Evolutionary conservation across 2,329 filamentous ascomycete genomes (phyloP), one percentile per base, ranked within the genome.

Genomic region (Talaromyces islandicus): DNA sequence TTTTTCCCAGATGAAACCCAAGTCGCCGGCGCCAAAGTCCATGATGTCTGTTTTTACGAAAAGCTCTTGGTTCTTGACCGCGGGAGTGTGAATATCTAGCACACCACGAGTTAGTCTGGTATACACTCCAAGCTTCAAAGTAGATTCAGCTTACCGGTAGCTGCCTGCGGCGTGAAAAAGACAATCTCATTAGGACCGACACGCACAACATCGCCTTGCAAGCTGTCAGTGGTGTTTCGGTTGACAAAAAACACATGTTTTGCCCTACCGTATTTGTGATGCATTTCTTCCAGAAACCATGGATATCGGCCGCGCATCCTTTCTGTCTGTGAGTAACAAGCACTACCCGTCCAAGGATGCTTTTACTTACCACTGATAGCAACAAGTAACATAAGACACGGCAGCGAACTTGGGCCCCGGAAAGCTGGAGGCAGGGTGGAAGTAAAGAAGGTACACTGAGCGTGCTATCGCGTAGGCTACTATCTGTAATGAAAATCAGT

Each of bases 141-240:
- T 32, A 30, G 53, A 17, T 24, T 10, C 9, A 7, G n/a, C 53
- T 38, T 66, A 29, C 67, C 67, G 54, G 63, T 64, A 59, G 60
- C 67, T 56, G 63, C 65, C 12, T 51, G 56, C 32, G 62, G 56
- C 38, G 54, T 61, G 48, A 65, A 63, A 60, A 70, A 70, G 7
- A 69, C 70, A 9, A 76, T 57, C 54, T 74, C 67, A 27, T 68
- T 67, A 2, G 75, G 75, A 1, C 66, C 66, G 9, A 74, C 67
- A 12, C 74, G 67, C n/a, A 75, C 68, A n/a, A 75, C 61, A 7
- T 41, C 32, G 3, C 54, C 54, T 57, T 24, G 25, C 7, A 29
- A 48, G 21, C 19, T n/a, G 25, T 38, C 24, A 52, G 50, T 27
- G 17, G 27, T 7, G 21, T 25, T 51, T 11, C 2, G 14, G 21